Evolutionary conservation across 345 rosid genomes (phyloP), one percentile per base, ranked within the genome.

Genomic region (Triadica sebifera): DNA sequence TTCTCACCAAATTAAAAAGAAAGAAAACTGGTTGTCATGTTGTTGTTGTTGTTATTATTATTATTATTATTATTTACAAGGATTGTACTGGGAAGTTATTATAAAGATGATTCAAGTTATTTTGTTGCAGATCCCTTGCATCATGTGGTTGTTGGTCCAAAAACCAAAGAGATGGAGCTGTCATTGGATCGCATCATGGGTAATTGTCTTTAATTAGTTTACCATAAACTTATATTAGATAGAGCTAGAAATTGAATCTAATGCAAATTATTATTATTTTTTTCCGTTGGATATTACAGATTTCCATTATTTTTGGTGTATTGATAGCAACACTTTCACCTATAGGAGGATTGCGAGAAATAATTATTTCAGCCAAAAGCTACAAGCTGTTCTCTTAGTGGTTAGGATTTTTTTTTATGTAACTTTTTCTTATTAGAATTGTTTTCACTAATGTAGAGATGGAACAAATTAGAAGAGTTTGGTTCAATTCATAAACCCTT

Each of bases 71-170:
- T 43, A 4, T 1, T 4, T 43, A 43, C 10, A 43, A 10, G 47
- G 47, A 43, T 43, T 5, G 10, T 7, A 43, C 8, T 6, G 1
- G 47, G 8, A 50, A 8, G 11, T 11, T 50, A 12, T 11, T 4
- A 4, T n/a, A 7, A 7, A 7, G 8, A 2, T 6, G 46, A 46
- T 4, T 5, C 34, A 29, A 9, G 5, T 57, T 24, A 15, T 12
- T 53, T 17, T 8, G 58, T 29, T 34, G 62, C 80, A 88, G 92
- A 57, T 88, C 46, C 89, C 90, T 71, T 84, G 90, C 82, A 80
- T 85, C 64, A 88, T 86, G 61, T 86, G 89, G 90, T 77, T 88
- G 49, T 16, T 62, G 20, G 53, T 88, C 46, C 67, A 76, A 45
- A 71, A 76, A 67, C 92, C 92, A 24, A 76, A 24, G 67, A 55